A percentile compares a stretch with the other conserved stretches of the same genome.
phyloP scores from a whole-genome alignment of 2,329 filamentous ascomycete genomes.

The Fusarium camptoceras region DNA sequence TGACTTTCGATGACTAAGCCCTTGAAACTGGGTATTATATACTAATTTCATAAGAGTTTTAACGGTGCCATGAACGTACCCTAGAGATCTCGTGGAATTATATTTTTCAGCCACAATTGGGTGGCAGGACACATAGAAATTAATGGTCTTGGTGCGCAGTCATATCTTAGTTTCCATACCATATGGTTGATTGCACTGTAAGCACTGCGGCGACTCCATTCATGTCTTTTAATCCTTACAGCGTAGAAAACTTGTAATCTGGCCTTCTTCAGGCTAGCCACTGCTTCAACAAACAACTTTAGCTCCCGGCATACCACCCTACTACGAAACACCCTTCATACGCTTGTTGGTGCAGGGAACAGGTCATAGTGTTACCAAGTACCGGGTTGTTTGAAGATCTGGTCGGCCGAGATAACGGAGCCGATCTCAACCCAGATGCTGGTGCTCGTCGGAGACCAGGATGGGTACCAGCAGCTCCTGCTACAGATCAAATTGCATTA shows the following conservation, averaged over 20 bases:
- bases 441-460: background rate
- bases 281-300: background rate
- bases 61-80: background rate
- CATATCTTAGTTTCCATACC: too few relatives aligned
- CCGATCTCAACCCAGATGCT: background rate
- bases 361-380: background rate
- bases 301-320: too few relatives aligned
- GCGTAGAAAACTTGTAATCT: background rate
- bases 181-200: too few relatives aligned
- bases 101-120: background rate
- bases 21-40: rapidly evolving
- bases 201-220: too few relatives aligned
- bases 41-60: rapidly evolving
- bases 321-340: background rate
- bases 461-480: background rate
- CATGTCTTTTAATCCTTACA: too few relatives aligned
- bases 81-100: background rate
- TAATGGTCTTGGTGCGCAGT: background rate
- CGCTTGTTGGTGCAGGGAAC: background rate
- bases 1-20: conserved; percentile 10
- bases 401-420: background rate
- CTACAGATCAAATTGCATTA: background rate
- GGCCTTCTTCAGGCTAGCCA: background rate
- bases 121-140: background rate
- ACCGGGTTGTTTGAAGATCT: background rate